A percentile compares a stretch with the other conserved stretches of the same genome.
Conservation (phyloP, 306 rosid genomes). For the Cicer chorassanicum region DNA sequence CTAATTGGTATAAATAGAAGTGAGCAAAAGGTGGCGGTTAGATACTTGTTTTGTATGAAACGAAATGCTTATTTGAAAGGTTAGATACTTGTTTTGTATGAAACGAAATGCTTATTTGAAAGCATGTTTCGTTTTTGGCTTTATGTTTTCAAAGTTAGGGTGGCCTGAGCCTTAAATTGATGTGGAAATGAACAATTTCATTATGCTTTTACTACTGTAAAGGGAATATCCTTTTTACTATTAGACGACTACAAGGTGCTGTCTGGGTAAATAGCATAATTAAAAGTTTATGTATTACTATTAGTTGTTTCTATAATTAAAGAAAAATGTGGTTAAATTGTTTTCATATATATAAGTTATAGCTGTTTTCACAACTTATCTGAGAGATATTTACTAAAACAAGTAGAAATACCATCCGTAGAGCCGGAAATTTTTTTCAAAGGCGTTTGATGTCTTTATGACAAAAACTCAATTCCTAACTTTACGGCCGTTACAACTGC, state of each 20-base stretch:
- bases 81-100: constrained; percentile 33
- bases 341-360: too few species aligned
- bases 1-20: constrained; percentile 44
- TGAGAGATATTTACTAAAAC: too few species aligned
- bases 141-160: constrained; percentile 23
- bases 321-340: neutral
- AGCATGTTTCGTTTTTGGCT: constrained; percentile 29
- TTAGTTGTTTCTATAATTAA: neutral
- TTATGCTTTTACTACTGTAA: neutral
- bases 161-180: constrained; percentile 4
- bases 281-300: neutral
- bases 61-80: constrained; percentile 28
- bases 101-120: constrained; percentile 33
- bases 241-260: neutral
- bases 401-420: too few species aligned
- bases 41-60: constrained; percentile 37
- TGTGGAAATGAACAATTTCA: constrained; percentile 23
- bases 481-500: too few species aligned
- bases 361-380: too few species aligned
- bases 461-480: too few species aligned
- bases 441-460: too few species aligned
- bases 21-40: constrained; percentile 12
- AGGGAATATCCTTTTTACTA: constrained; percentile 14
- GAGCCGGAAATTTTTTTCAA: too few species aligned
- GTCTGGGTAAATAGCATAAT: neutral